Evolutionary conservation across 2,329 filamentous ascomycete species (phyloP), one percentile per base, ranked within the genome.

Genomic region (Thelonectria olida): DNA sequence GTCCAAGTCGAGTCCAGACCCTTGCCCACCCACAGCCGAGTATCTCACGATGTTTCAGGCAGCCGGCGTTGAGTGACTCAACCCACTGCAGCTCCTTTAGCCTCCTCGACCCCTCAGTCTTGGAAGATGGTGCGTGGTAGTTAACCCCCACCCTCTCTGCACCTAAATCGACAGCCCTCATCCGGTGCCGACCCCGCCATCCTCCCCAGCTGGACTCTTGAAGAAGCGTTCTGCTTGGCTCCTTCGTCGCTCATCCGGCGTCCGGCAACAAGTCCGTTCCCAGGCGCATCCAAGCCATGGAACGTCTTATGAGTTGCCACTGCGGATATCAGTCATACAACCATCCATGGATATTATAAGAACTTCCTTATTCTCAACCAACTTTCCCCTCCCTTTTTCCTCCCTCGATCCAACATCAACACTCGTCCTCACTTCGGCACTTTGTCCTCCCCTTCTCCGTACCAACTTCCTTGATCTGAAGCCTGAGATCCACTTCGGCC

Each of bases 401-500:
- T 27, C 34, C 17, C 22, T 51, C n/a, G n/a, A n/a, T n/a, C n/a
- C n/a, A n/a, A n/a, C n/a, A n/a, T n/a, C n/a, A n/a, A n/a, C n/a
- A n/a, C n/a, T n/a, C n/a, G n/a, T n/a, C n/a, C n/a, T n/a, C n/a
- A n/a, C n/a, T n/a, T n/a, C n/a, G n/a, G n/a, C n/a, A n/a, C 31
- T 12, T 54, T 41, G 17, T 52, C 22, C 22, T 42, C n/a, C 17
- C 22, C 10, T 41, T 10, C 34, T 39, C 7, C 27, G 36, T 28
- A 23, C 44, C 38, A 20, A 42, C 50, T 25, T 28, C 22, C 39
- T 54, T 28, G 45, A 60, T 53, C 39, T 41, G 41, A 22, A n/a
- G 39, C 44, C 42, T 34, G 49, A 57, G 49, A 53, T 62, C 60
- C 49, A 62, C 52, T 56, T 54, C 15, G 31, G 51, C 60, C 61